These are phyloP conservation scores for Aristolochia fimbriata DNA, from an alignment of 164 flowering plant genomes.

Conservation along the genomic window DNA sequence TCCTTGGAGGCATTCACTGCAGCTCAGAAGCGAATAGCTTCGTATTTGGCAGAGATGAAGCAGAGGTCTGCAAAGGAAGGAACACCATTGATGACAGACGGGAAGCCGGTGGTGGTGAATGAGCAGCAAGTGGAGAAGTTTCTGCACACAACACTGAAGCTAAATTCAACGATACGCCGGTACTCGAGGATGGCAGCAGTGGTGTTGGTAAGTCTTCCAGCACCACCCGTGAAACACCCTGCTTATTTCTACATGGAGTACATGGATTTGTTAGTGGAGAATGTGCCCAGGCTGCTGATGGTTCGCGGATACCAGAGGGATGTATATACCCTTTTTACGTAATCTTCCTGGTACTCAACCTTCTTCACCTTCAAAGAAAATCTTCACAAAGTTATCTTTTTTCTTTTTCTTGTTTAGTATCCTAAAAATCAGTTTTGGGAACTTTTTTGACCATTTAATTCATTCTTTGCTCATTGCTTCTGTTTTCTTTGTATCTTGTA, in stretches of 20 bases:
- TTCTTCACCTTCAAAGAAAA: too few species aligned
- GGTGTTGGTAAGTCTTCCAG: conserved; percentile 86
- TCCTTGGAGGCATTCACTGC: conserved; percentile 66
- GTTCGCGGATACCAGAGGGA: conserved; percentile 89
- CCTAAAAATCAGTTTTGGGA: too few species aligned
- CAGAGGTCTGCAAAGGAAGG: conserved; percentile 38
- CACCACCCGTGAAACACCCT: conserved; percentile 83
- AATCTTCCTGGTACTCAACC: conserved; percentile 11
- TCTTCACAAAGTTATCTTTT: too few species aligned
- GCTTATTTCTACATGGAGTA: conserved; percentile 95
- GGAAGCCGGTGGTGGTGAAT: conserved; percentile 59
- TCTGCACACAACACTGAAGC: conserved; percentile 72
- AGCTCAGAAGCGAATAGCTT: conserved; percentile 53
- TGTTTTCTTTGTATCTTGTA: too few species aligned
- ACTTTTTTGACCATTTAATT: too few species aligned
- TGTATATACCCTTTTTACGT: conserved; percentile 91
- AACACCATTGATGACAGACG: conserved; percentile 57
- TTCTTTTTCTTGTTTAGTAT: too few species aligned
- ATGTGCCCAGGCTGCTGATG: conserved; percentile 81
- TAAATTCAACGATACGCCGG: conserved; percentile 73
- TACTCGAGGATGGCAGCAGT: conserved; percentile 97
- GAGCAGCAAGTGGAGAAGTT: conserved; percentile 92
- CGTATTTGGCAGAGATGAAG: conserved; percentile 52
- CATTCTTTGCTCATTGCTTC: too few species aligned
- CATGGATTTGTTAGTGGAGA: conserved; percentile 87